Percentiles rank a stretch among this genome's conserved stretches.
Evolutionary conservation across 345 rosid species (phyloP).

Genomic region (Acer yangbiense): DNA sequence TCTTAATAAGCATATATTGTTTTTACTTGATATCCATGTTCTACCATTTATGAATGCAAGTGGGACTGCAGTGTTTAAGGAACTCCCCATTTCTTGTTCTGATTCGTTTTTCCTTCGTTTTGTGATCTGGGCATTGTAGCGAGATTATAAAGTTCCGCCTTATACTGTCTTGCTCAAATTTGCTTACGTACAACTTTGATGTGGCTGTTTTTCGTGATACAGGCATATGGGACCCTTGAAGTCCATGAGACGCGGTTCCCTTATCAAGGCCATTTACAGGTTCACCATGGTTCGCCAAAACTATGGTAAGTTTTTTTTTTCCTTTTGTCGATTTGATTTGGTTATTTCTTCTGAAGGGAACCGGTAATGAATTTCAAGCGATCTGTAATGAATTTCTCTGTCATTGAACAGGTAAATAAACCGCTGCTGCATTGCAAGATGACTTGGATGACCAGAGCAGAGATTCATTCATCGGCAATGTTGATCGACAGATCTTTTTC

Average conservation of each 20-base stretch:
- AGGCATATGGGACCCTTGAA: constrained; percentile 90
- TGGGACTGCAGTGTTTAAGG: not conserved
- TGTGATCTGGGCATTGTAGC: constrained; percentile 5
- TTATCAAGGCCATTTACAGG: constrained; percentile 70
- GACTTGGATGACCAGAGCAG: not conserved
- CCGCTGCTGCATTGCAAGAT: not conserved
- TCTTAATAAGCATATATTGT: not conserved
- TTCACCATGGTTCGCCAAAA: constrained; percentile 79
- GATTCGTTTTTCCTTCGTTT: not conserved
- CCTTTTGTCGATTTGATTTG: not conserved
- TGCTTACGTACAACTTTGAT: constrained; percentile 6
- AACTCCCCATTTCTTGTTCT: not conserved
- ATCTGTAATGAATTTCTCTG: not conserved
- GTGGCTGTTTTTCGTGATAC: constrained; percentile 23
- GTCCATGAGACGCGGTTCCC: constrained; percentile 64
- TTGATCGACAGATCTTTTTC: not conserved
- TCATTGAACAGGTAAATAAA: constrained; percentile 30
- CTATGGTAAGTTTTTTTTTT: constrained; percentile 53
- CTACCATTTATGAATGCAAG: not conserved
- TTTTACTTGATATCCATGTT: not conserved
- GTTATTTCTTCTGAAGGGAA: not conserved
- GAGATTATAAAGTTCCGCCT: not conserved
- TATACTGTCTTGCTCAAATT: not conserved
- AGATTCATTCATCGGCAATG: not conserved
- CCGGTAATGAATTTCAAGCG: not conserved